These are phyloP conservation scores for Chytridiales sp. DNA, from an alignment of 371 early-diverging fungal species.

Conservation along the genomic window DNA sequence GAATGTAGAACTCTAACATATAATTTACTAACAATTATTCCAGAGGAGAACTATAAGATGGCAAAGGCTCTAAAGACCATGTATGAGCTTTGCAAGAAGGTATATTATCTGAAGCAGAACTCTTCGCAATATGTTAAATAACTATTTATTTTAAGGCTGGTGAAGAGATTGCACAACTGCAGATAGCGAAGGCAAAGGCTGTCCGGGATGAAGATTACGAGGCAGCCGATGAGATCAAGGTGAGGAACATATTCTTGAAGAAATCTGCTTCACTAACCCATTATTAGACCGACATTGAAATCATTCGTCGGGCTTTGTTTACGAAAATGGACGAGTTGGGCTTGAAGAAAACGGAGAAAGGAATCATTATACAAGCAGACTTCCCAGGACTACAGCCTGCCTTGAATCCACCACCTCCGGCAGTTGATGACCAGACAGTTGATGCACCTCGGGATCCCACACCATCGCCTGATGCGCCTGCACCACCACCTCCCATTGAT, in stretches of 20 bases:
- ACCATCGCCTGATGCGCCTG: too few relatives aligned
- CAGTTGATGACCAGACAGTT: too few relatives aligned
- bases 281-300: conserved; percentile 24
- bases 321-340: conserved; percentile 14
- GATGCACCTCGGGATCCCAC: too few relatives aligned
- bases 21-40: not conserved
- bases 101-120: conserved; percentile 2
- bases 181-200: conserved; percentile 59
- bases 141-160: conserved; percentile 41
- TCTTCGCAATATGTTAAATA: conserved; percentile 8
- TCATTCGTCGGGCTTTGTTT: conserved; percentile 21
- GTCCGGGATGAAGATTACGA: conserved; percentile 73
- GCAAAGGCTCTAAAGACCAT: conserved; percentile 55
- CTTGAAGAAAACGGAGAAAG: not conserved
- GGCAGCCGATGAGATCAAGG: conserved; percentile 70
- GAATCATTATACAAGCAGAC: not conserved
- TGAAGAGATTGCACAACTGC: conserved; percentile 60
- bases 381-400: too few relatives aligned
- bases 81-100: conserved; percentile 28
- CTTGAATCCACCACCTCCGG: too few relatives aligned
- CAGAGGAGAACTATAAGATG: conserved; percentile 54
- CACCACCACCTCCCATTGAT: too few relatives aligned
- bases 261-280: conserved; percentile 3
- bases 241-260: too few relatives aligned
- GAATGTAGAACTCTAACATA: not conserved